Base-by-base conservation (phyloP, 805 yeast species). In the Candida tallmaniae region DNA sequence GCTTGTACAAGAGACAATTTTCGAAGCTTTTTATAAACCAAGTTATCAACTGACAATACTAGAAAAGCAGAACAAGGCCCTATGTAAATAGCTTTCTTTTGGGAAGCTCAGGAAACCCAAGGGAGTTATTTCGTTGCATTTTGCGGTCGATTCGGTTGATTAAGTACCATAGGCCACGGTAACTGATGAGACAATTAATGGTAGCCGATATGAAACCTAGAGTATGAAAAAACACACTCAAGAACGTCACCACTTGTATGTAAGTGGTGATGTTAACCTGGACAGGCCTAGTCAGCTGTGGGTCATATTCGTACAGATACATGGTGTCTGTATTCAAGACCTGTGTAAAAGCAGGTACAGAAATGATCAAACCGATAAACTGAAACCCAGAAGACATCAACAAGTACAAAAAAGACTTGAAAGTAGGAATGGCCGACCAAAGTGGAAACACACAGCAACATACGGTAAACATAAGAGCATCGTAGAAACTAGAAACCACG, bases 261-360 rank as follows among this genome's bases (percentile, higher is more conserved):
- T 60, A 62, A 0, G 37, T 25, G 0, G 66, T 60, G 4, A 61
- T 54, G 23, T 61, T 55, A 4, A 48, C 46, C 14, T 48, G 45
- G 16, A 34, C 40, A n/a, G 46, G 32, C 8, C 22, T 20, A 11
- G 39, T 34, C 11, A 41, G 14, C n/a, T 25, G 13, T 14, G 17
- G 4, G 15, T 32, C 45, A 12, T 39, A 49, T 23, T 57, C 58
- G 26, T 47, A 46, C 48, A 51, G 53, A 24, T 41, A 48, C 65
- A 60, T 59, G 9, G 35, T 36, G 2, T 46, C 40, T 5, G 38
- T 44, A 19, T 41, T 45, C n/a, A 62, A 38, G 25, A 58, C 45
- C 10, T 39, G 25, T 4, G 50, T 42, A 20, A 47, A 41, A 12
- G 55, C 37, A 9, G 39, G 32, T 5, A 51, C 31, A 16, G 44